Conservation (phyloP, 805 yeast species). For the Maudiozyma saulgeensis region DNA sequence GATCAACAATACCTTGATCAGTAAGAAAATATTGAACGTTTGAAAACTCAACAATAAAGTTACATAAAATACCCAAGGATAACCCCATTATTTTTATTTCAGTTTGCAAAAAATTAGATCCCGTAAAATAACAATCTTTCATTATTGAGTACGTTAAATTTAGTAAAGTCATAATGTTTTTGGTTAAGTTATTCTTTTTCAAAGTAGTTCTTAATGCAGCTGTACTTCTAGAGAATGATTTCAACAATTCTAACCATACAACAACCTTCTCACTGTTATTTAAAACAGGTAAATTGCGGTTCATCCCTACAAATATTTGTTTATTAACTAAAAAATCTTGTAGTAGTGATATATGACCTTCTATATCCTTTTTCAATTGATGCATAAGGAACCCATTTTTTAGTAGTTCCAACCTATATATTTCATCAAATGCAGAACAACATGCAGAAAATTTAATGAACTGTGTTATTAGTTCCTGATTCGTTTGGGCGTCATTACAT, state of each 20-base stretch:
- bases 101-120: slow-evolving; percentile 14
- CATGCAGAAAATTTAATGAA: slow-evolving; percentile 23
- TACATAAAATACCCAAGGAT: slow-evolving; percentile 33
- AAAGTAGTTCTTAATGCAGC: slow-evolving; percentile 24
- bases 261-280: slow-evolving; percentile 17
- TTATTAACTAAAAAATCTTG: slow-evolving; percentile 14
- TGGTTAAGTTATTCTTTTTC: slow-evolving; percentile 21
- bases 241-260: slow-evolving; percentile 25
- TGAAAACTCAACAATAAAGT: slow-evolving; percentile 38
- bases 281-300: slow-evolving; percentile 14
- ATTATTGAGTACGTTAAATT: slow-evolving; percentile 11
- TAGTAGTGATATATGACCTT: slow-evolving; percentile 14
- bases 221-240: slow-evolving; percentile 28
- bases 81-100: slow-evolving; percentile 24
- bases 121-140: slow-evolving; percentile 11
- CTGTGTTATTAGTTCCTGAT: slow-evolving; percentile 14
- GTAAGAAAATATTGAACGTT: slow-evolving; percentile 31
- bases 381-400: slow-evolving; percentile 13
- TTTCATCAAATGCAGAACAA: slow-evolving; percentile 23
- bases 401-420: slow-evolving; percentile 17
- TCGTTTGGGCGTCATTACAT: slow-evolving; percentile 9
- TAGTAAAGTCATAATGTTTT: slow-evolving; percentile 12
- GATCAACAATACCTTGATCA: slow-evolving; percentile 29
- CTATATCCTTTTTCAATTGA: slow-evolving; percentile 17
- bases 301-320: neutral